Percentiles rank a stretch among this genome's conserved stretches.
phyloP scores from a whole-genome alignment of 495 filamentous ascomycete genomes.

The Penicillium maclennaniae region DNA sequence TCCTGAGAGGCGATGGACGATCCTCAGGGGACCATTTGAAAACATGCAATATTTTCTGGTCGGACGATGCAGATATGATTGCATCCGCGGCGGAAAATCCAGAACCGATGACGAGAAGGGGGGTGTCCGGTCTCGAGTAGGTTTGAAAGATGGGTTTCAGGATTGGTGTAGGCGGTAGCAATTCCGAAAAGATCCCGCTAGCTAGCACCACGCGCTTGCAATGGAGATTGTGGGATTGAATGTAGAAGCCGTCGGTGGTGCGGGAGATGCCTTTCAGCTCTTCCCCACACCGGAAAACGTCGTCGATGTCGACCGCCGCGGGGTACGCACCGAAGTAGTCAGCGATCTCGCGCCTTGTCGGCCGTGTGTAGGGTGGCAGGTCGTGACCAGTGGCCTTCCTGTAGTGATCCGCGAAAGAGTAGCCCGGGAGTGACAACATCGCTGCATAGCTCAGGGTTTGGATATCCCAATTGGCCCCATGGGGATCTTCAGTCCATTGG shows the following conservation, averaged over 20 bases:
- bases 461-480: slow-evolving; percentile 53
- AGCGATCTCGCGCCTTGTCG: slow-evolving; percentile 55
- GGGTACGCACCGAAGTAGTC: slow-evolving; percentile 58
- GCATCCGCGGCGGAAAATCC: slow-evolving; percentile 64
- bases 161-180: slow-evolving; percentile 49
- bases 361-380: slow-evolving; percentile 53
- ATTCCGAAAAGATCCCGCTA: slow-evolving; percentile 58
- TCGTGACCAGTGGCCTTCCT: slow-evolving; percentile 35
- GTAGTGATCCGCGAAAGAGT: slow-evolving; percentile 56
- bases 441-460: slow-evolving; percentile 62
- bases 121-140: slow-evolving; percentile 21
- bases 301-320: slow-evolving; percentile 48
- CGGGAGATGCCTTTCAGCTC: slow-evolving; percentile 43
- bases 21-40: slow-evolving; percentile 59
- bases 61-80: slow-evolving; percentile 51
- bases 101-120: slow-evolving; percentile 58
- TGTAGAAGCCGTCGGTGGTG: slow-evolving; percentile 47
- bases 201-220: slow-evolving; percentile 62
- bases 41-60: slow-evolving; percentile 56
- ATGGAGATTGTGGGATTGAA: slow-evolving; percentile 49
- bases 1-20: slow-evolving; percentile 55
- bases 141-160: slow-evolving; percentile 39
- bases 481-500: slow-evolving; percentile 60
- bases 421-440: slow-evolving; percentile 62
- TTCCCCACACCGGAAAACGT: slow-evolving; percentile 45